Evolutionary conservation across 2,329 filamentous ascomycete species (phyloP).

Genomic region (Allantophomopsis cytisporea): DNA sequence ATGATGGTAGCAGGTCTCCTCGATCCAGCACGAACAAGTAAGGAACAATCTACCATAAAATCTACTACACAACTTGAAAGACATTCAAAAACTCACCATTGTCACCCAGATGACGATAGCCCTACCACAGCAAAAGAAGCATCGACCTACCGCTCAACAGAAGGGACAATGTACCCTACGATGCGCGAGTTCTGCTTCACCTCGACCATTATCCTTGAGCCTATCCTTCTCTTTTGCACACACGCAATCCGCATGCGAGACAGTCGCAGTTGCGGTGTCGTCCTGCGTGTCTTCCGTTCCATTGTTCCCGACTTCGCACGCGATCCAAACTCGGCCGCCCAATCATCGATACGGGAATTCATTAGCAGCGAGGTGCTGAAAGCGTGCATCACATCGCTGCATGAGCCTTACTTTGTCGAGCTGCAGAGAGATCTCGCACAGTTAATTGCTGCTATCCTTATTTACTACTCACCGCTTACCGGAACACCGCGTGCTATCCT

Average conservation of each 20-base stretch:
- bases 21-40: conserved; percentile 57
- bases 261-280: conserved; percentile 73
- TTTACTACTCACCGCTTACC: conserved; percentile 58
- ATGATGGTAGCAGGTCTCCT: conserved; percentile 84
- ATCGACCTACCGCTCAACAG: conserved; percentile 5
- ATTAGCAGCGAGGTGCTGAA: conserved; percentile 81
- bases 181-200: conserved; percentile 75
- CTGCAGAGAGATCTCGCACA: conserved; percentile 84
- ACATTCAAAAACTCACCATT: too few species aligned
- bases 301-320: conserved; percentile 68
- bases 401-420: conserved; percentile 95
- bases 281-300: conserved; percentile 74
- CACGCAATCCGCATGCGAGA: conserved; percentile 85
- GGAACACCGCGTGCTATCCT: conserved; percentile 62
- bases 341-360: conserved; percentile 69
- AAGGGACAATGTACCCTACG: conserved; percentile 28
- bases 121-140: conserved; percentile 4
- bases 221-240: conserved; percentile 81
- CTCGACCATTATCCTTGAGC: conserved; percentile 67
- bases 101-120: conserved; percentile 3
- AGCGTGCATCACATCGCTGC: conserved; percentile 77
- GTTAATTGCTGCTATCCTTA: conserved; percentile 75
- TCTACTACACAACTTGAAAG: not conserved
- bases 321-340: conserved; percentile 34
- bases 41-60: conserved; percentile 16